These are phyloP conservation scores for Blastocladiella britannica DNA, from an alignment of 192 early-diverging fungal species.

Conservation along the genomic window DNA sequence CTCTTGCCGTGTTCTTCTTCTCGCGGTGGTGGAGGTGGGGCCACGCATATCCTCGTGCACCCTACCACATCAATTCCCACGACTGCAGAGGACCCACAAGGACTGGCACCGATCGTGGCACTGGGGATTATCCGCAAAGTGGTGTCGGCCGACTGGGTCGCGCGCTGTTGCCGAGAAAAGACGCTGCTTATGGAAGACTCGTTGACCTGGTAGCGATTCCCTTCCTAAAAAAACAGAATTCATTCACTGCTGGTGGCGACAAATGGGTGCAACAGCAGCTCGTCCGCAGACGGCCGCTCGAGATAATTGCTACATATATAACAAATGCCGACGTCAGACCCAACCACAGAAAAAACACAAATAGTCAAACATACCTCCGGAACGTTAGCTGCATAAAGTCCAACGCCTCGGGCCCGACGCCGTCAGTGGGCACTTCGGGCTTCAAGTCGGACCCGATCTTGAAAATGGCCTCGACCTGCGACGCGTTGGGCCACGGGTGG, in stretches of 20 bases:
- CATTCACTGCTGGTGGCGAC: no score
- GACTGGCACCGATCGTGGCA: neutral
- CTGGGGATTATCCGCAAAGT: neutral
- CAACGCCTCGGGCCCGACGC: neutral
- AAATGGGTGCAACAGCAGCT: constrained; percentile 19
- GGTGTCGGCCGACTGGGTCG: neutral
- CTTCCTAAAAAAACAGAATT: no score
- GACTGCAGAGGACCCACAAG: neutral
- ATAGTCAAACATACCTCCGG: constrained; percentile 9
- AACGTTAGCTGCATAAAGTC: constrained; percentile 22
- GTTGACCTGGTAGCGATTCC: no score
- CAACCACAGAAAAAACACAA: neutral
- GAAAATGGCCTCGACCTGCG: constrained; percentile 65
- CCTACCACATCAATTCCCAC: no score
- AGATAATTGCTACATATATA: constrained; percentile 8
- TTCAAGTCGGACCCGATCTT: constrained; percentile 20
- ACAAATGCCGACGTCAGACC: constrained; percentile 2
- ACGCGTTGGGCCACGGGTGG: constrained; percentile 69
- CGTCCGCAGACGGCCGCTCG: constrained; percentile 22
- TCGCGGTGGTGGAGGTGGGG: neutral
- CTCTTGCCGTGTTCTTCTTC: neutral
- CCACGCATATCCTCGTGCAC: no score
- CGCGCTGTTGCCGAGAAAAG: neutral
- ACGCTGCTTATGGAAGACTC: no score
- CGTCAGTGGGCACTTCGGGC: neutral